A percentile compares a stretch with the other conserved stretches of the same genome.
These are phyloP conservation scores for Ascochyta viciae-villosae DNA, from an alignment of 2,329 filamentous ascomycete species.

Conservation along the genomic window DNA sequence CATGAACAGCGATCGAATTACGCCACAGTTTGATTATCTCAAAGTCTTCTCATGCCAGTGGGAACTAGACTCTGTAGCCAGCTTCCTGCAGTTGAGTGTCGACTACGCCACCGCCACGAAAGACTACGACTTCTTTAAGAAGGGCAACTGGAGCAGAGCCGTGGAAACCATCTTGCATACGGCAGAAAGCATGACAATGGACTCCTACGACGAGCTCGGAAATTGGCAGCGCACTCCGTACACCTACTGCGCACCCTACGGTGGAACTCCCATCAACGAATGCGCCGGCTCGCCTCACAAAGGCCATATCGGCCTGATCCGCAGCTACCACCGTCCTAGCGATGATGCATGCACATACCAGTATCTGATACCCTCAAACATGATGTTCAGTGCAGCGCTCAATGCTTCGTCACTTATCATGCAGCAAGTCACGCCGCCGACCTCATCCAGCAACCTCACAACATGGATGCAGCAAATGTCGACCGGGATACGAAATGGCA, in stretches of 20 bases:
- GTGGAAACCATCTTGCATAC: conserved; percentile 53
- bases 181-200: conserved; percentile 55
- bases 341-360: conserved; percentile 60
- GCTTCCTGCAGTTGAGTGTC: conserved; percentile 56
- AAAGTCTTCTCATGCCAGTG: conserved; percentile 61
- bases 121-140: conserved; percentile 56
- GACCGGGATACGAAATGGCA: conserved; percentile 49
- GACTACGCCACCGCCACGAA: conserved; percentile 57
- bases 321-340: conserved; percentile 57
- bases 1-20: conserved; percentile 52
- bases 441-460: conserved; percentile 57
- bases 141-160: conserved; percentile 54
- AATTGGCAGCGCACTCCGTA: conserved; percentile 54
- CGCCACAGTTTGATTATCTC: conserved; percentile 52
- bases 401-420: conserved; percentile 61
- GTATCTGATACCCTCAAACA: conserved; percentile 61
- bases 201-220: conserved; percentile 55
- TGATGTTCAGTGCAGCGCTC: conserved; percentile 76
- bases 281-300: conserved; percentile 58
- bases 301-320: conserved; percentile 56
- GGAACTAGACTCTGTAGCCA: conserved; percentile 59
- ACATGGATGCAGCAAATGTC: conserved; percentile 64
- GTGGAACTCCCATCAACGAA: conserved; percentile 60
- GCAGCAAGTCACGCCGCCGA: conserved; percentile 49
- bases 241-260: conserved; percentile 53